Base-by-base conservation (phyloP, 345 rosid species). In the Limnanthes douglasii region DNA sequence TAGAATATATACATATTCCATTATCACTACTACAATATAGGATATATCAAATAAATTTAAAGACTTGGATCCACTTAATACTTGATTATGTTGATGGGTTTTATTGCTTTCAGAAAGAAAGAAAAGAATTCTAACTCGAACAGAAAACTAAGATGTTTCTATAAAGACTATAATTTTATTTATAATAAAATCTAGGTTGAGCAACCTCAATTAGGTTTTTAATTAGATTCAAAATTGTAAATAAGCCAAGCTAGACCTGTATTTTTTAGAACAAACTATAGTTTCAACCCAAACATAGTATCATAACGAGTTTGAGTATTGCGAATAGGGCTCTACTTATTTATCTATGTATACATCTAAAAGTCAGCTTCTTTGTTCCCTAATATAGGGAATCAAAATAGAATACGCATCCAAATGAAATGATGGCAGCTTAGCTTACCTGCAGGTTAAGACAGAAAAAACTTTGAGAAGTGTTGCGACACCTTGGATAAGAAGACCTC, bases 391-490 rank as follows among this genome's bases (percentile, higher is more conserved):
- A 30, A 5, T 10, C 11, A 1, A 13, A 30, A 41, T 21, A 30
- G 34, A 28, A 11, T 0, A 0, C 16, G 10, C 12, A 32, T 15
- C 61, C 37, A 30, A 12, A 26, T 8, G 30, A 26, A n/a, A n/a
- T n/a, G n/a, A 15, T 3, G 14, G 30, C 8, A 11, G 42, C 75
- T n/a, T 6, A 11, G 42, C 75, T 64, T 48, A 83, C 98, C 74
- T 84, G 86, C 98, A 90, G 5, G 78, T 61, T 22, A 65, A 34
- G 17, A 74, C 57, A 2, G 86, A 85, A 39, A 79, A 35, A 11
- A 49, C 21, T 58, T 65, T 65, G 24, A 74, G 65, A 27, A 84
- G 90, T 1, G 48, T 46, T 1, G 84, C 58, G 22, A 90, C 64
- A 2, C 82, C 79, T 43, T 48, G 72, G 34, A 58, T 33, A 28